These are phyloP conservation scores for Sugiyamaella lignohabitans DNA, from an alignment of 805 yeast species.

Conservation along the genomic window DNA sequence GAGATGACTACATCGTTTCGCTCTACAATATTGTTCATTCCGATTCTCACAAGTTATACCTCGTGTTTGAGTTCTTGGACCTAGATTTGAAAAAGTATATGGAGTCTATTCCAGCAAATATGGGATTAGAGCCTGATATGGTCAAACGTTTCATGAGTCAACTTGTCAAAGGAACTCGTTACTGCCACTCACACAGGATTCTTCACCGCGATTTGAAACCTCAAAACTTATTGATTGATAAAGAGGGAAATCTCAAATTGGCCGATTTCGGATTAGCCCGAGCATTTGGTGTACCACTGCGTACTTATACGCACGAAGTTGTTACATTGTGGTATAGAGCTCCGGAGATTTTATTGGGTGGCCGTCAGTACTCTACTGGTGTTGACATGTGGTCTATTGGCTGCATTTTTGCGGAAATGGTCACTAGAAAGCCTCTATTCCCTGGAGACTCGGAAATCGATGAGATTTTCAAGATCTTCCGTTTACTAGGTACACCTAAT, in stretches of 20 bases:
- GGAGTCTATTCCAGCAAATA: slow-evolving; percentile 91
- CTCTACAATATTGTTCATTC: slow-evolving; percentile 92
- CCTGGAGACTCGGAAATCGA: slow-evolving; percentile 98
- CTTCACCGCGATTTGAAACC: slow-evolving; percentile 95
- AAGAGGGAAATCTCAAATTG: slow-evolving; percentile 86
- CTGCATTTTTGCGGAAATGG: slow-evolving; percentile 97
- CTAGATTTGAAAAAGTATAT: slow-evolving; percentile 92
- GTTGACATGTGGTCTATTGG: slow-evolving; percentile 99
- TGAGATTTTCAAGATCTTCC: slow-evolving; percentile 88
- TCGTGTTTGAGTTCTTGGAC: slow-evolving; percentile 91
- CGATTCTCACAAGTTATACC: slow-evolving; percentile 82
- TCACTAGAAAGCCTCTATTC: slow-evolving; percentile 87
- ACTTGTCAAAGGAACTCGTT: slow-evolving; percentile 80
- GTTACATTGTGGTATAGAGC: slow-evolving; percentile 97
- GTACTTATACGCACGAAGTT: slow-evolving; percentile 96
- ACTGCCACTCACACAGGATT: slow-evolving; percentile 92
- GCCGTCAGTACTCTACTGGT: slow-evolving; percentile 95
- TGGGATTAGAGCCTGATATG: slow-evolving; percentile 82
- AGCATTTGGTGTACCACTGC: slow-evolving; percentile 94
- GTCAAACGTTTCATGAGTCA: slow-evolving; percentile 92
- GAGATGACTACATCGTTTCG: slow-evolving; percentile 88
- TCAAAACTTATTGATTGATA: slow-evolving; percentile 88
- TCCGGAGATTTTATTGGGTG: slow-evolving; percentile 92
- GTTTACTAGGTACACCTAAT: slow-evolving; percentile 88
- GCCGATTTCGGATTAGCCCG: slow-evolving; percentile 95